phyloP scores from a whole-genome alignment of 495 filamentous ascomycete species.

The Aspergillus wentii region DNA sequence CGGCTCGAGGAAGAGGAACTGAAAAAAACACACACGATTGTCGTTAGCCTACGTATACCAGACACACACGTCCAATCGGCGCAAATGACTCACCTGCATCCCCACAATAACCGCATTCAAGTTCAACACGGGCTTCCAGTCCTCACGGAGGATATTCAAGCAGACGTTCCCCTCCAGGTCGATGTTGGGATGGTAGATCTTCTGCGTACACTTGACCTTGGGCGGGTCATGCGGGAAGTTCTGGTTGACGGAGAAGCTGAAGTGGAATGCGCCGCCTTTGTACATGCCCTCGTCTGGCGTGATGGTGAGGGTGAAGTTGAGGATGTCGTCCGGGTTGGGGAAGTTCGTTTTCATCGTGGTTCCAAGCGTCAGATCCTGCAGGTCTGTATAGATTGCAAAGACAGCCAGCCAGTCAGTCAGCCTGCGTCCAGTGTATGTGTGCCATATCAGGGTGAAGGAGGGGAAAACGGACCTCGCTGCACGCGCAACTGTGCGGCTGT shows the following conservation, averaged over 20 bases:
- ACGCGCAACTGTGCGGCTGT: conserved; percentile 93
- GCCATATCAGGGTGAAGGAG: background rate
- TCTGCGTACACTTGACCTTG: conserved; percentile 95
- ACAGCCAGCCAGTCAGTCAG: no score
- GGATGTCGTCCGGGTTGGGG: conserved; percentile 91
- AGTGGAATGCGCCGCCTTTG: conserved; percentile 81
- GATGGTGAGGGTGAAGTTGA: conserved; percentile 91
- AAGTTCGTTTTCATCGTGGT: conserved; percentile 90
- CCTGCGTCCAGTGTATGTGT: no score
- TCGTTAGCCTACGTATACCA: background rate
- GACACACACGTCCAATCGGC: background rate
- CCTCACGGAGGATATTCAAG: conserved; percentile 92
- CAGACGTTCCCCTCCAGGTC: conserved; percentile 97
- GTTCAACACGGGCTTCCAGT: conserved; percentile 98
- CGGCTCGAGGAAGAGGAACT: conserved; percentile 97
- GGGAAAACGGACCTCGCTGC: conserved; percentile 71
- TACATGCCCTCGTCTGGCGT: conserved; percentile 98
- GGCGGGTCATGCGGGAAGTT: conserved; percentile 97
- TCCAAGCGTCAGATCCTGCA: conserved; percentile 85
- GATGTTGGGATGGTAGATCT: conserved; percentile 99
- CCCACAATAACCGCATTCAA: conserved; percentile 95
- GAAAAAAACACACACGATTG: no score
- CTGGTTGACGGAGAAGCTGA: conserved; percentile 86
- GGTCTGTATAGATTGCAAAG: no score
- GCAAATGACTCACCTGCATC: conserved; percentile 58